Evolutionary conservation across 202 grass and related monocot genomes (phyloP), one percentile per base, ranked within the genome.

Genomic region (Saccharum hybrid): DNA sequence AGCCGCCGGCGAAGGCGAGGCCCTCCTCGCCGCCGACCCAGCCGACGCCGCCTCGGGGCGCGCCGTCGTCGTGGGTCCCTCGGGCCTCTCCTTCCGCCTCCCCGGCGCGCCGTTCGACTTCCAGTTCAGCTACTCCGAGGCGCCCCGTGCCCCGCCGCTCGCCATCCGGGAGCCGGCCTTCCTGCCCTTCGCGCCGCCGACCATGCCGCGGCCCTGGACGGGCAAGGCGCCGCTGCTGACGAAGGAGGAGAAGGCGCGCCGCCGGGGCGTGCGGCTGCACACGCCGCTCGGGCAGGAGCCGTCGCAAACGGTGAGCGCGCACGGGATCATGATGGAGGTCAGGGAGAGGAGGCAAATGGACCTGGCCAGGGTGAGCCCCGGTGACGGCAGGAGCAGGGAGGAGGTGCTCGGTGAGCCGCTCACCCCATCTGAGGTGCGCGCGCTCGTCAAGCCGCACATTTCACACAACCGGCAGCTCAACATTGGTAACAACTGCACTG

Each of bases 201-300:
- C 95, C 71, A 98, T 98, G 95, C 91, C 93, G 77, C 92, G 95
- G 34, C 95, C 95, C 34, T 98, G 95, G 95, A 98, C 95, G 4
- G 95, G 95, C 1, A 98, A 95, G 83, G 92, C 95, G 18, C 95
- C 92, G 37, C 88, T 98, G 38, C 79, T 98, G 62, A 91, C 90
- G 26, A 94, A 98, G 90, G 92, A 98, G 83, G 95, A 98, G 84
- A 98, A 98, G 85, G 90, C 88, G 62, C 83, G 90, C 57, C 86
- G 90, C 71, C 89, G 87, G 39, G 90, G 93, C 28, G 83, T 98
- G 28, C 84, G 92, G 13, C 83, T 98, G 51, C 89, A 90, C 56
- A 88, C 88, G 60, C 95, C 95, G 66, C 89, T 98, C 22, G 95
- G 95, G 13, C 78, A 85, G 71, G 88, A 87, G 72, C n/a, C 82